These are phyloP conservation scores for Beta lomatogona DNA, from an alignment of 179 eudicot genomes.

Conservation along the genomic window DNA sequence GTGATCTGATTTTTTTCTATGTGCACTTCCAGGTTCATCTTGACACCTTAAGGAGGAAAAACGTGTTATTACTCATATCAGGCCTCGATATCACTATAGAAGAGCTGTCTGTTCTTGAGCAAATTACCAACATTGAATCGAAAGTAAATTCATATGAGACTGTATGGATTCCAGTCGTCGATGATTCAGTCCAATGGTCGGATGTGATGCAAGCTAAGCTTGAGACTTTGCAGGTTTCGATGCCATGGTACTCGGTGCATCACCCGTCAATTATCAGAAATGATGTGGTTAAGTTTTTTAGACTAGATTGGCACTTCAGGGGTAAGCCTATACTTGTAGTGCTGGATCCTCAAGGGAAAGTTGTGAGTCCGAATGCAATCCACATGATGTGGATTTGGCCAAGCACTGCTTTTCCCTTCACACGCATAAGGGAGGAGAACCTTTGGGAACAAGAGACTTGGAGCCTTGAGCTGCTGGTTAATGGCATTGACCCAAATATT, in stretches of 20 bases:
- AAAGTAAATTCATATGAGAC: constrained; percentile 54
- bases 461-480: constrained; percentile 58
- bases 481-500: constrained; percentile 48
- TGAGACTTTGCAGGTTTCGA: constrained; percentile 44
- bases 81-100: constrained; percentile 53
- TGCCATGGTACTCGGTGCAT: constrained; percentile 71
- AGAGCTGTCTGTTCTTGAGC: constrained; percentile 61
- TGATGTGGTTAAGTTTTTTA: constrained; percentile 48
- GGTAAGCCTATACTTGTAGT: constrained; percentile 66
- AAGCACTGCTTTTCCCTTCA: constrained; percentile 60
- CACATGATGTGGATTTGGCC: constrained; percentile 84
- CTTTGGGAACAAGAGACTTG: constrained; percentile 60
- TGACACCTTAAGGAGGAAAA: constrained; percentile 52
- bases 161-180: constrained; percentile 64
- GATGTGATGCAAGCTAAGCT: constrained; percentile 41
- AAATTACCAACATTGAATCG: constrained; percentile 51
- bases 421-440: constrained; percentile 41
- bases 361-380: constrained; percentile 62
- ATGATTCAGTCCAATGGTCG: constrained; percentile 41
- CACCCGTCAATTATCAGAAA: constrained; percentile 43
- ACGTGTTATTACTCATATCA: constrained; percentile 63
- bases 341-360: constrained; percentile 58
- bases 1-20: too few species aligned
- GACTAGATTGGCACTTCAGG: constrained; percentile 58
- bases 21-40: constrained; percentile 41